A percentile compares a stretch with the other conserved stretches of the same genome.
phyloP scores from a whole-genome alignment of 352 stramenopile species.

The Detonula confervacea region DNA sequence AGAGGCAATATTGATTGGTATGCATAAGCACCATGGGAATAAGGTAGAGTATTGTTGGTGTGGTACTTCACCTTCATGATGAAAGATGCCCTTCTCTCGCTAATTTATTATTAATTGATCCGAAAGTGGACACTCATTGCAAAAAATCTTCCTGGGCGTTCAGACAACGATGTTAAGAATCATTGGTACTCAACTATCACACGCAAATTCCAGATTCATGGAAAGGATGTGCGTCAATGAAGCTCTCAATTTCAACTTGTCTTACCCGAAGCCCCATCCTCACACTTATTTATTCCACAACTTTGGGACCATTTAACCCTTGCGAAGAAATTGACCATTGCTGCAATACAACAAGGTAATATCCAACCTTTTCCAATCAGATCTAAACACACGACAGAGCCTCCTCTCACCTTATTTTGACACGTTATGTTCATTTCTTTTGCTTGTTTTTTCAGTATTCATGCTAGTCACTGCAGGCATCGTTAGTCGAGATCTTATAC shows the following conservation, averaged over 20 bases:
- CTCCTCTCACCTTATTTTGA: no score
- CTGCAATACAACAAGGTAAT: slow-evolving; percentile 62
- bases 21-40: slow-evolving; percentile 77
- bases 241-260: slow-evolving; percentile 3
- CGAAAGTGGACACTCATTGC: slow-evolving; percentile 73
- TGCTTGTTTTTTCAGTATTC: slow-evolving; percentile 25
- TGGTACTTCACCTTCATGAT: neutral
- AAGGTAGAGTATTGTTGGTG: slow-evolving; percentile 8
- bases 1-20: slow-evolving; percentile 78
- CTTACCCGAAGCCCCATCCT: neutral
- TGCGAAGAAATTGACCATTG: slow-evolving; percentile 71
- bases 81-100: neutral
- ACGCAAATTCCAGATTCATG: slow-evolving; percentile 79
- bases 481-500: slow-evolving; percentile 16
- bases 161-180: slow-evolving; percentile 89
- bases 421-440: no score
- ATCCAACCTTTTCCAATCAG: no score
- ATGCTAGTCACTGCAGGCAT: slow-evolving; percentile 33
- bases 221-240: slow-evolving; percentile 65
- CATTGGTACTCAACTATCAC: slow-evolving; percentile 86
- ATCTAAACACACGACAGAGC: no score
- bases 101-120: neutral
- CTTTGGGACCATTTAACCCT: neutral
- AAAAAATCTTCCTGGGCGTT: slow-evolving; percentile 82
- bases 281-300: neutral